phyloP scores from a whole-genome alignment of 139 green algal genomes.

The Nannochloris sp. region DNA sequence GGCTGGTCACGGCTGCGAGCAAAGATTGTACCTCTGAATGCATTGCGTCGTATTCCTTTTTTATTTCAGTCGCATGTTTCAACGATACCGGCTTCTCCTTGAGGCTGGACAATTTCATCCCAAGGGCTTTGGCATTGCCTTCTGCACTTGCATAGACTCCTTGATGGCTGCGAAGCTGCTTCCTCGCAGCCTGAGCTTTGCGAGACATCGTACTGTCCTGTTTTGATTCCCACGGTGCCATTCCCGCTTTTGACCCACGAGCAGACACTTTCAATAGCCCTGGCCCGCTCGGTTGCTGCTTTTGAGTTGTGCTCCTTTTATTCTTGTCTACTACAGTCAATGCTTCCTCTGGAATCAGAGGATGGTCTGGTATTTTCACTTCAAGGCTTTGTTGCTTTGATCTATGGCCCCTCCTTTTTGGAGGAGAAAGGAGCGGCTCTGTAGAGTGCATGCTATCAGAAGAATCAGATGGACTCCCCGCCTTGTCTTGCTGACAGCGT shows the following conservation, averaged over 20 bases:
- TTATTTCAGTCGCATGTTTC: too few relatives aligned
- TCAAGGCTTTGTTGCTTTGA: background rate
- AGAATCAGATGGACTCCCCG: too few relatives aligned
- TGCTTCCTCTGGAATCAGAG: conserved; percentile 3
- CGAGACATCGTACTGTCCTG: background rate
- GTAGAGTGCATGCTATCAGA: background rate
- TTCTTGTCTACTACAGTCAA: background rate
- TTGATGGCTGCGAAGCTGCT: too few relatives aligned
- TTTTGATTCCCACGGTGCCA: background rate
- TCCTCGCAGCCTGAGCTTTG: too few relatives aligned
- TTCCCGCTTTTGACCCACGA: background rate
- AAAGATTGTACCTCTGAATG: too few relatives aligned
- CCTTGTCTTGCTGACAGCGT: background rate
- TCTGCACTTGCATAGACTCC: too few relatives aligned
- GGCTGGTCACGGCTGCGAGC: too few relatives aligned
- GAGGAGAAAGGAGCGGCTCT: background rate
- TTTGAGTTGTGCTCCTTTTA: background rate
- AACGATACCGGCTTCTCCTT: too few relatives aligned
- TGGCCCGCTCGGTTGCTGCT: background rate
- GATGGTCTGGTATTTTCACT: background rate
- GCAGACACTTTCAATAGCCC: conserved; percentile 12
- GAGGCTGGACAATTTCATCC: too few relatives aligned
- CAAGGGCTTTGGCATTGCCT: too few relatives aligned
- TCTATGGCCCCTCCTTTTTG: background rate
- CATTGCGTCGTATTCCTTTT: too few relatives aligned